Evolutionary conservation across 2,329 filamentous ascomycete genomes (phyloP).

Genomic region (Paecilomyces formosus): DNA sequence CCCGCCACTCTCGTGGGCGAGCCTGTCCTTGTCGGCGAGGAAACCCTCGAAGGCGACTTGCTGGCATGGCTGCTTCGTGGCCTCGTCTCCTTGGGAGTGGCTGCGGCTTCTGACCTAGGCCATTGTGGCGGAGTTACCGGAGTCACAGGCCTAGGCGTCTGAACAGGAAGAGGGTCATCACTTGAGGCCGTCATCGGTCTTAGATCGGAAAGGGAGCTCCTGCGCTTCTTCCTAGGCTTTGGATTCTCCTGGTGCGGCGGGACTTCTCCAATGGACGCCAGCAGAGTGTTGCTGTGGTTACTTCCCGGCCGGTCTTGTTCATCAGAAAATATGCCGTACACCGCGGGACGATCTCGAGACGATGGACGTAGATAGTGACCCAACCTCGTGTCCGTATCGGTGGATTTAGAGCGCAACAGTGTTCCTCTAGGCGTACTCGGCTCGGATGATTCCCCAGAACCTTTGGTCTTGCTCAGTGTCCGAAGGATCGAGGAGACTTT

Average conservation of each 20-base stretch:
- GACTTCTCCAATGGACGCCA: conserved; percentile 47
- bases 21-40: conserved; percentile 23
- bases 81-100: conserved; percentile 20
- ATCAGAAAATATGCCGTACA: conserved; percentile 44
- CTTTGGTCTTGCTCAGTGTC: conserved; percentile 76
- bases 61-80: conserved; percentile 22
- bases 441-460: conserved; percentile 51
- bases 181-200: conserved; percentile 57
- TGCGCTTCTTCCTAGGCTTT: conserved; percentile 66
- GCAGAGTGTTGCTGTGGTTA: conserved; percentile 43
- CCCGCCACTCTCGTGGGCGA: conserved; percentile 19
- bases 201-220: conserved; percentile 86
- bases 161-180: conserved; percentile 40
- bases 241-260: conserved; percentile 37
- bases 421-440: conserved; percentile 61
- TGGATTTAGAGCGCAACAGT: conserved; percentile 66
- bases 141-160: conserved; percentile 30
- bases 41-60: conserved; percentile 20
- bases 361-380: conserved; percentile 44
- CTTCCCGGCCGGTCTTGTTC: conserved; percentile 37
- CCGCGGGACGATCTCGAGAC: conserved; percentile 48
- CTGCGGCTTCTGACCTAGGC: conserved; percentile 19
- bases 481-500: conserved; percentile 73
- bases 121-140: conserved; percentile 15
- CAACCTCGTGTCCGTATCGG: conserved; percentile 56